Conservation (phyloP, 1,139 yeast species). For the Nakaseomyces kungkrabaensis region DNA sequence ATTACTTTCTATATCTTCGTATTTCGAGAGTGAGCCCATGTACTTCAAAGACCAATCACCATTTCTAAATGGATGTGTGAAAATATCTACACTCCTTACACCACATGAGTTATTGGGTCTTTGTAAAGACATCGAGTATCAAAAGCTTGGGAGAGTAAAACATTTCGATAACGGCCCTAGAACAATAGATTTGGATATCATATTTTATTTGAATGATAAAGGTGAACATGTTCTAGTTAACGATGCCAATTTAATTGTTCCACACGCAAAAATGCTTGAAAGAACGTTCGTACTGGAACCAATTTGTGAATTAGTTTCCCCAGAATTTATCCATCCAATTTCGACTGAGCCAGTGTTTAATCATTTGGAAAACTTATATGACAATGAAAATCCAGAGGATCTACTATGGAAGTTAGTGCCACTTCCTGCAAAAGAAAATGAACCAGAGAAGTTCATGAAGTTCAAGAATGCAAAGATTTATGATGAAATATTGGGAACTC, state of each 20-base stretch:
- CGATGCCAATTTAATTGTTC: constrained; percentile 53
- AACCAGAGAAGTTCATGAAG: constrained; percentile 12
- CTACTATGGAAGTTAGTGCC: constrained; percentile 23
- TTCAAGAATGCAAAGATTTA: constrained; percentile 13
- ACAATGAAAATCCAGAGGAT: constrained; percentile 24
- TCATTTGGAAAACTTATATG: constrained; percentile 52
- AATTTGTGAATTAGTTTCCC: constrained; percentile 64
- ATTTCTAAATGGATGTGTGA: constrained; percentile 76
- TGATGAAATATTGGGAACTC: constrained; percentile 8
- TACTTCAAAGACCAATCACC: constrained; percentile 70
- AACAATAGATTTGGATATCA: constrained; percentile 76
- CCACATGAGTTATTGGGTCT: constrained; percentile 56
- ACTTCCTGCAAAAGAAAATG: constrained; percentile 7
- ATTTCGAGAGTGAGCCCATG: constrained; percentile 90
- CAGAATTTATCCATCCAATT: constrained; percentile 62
- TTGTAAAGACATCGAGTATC: constrained; percentile 70
- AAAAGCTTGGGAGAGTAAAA: constrained; percentile 61
- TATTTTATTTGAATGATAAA: constrained; percentile 39
- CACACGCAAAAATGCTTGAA: constrained; percentile 82
- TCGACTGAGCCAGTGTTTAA: constrained; percentile 70
- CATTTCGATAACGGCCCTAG: constrained; percentile 86
- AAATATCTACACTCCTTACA: constrained; percentile 42
- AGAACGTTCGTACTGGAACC: constrained; percentile 88
- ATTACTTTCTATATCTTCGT: constrained; percentile 57
- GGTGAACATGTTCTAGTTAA: constrained; percentile 32